Evolutionary conservation across 371 early-diverging fungal genomes (phyloP), one percentile per base, ranked within the genome.

Genomic region (Coemansia sp.): DNA sequence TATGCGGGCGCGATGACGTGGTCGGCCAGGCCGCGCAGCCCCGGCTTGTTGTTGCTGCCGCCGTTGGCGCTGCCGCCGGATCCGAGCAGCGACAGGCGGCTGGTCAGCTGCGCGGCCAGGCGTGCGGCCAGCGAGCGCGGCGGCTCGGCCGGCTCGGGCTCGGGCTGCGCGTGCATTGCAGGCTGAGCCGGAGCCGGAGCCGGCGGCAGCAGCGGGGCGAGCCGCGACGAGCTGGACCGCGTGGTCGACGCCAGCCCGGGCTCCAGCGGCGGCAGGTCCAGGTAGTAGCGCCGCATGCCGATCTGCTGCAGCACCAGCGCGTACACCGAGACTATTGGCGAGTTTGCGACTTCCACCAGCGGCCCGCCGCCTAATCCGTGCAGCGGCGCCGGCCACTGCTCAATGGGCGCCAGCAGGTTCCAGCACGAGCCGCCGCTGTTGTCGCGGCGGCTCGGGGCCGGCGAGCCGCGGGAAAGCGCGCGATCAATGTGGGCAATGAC

Each of bases 281-380:
- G 20, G 47, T 56, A 71, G 58, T 78, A 79, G n/a, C 68, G 63
- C n/a, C 73, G 72, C 65, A 67, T 52, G 16, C 68, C 41, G 42
- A 80, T 76, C 45, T 80, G 80, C 65, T 76, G 65, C 47, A 71
- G n/a, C 11, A 80, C 68, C 31, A 80, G 54, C 6, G 68, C 65
- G 52, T 80, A 80, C 6, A 80, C 69, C 0, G 80, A 80, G 1
- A 77, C 73, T 9, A 76, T 63, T 0, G 80, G 80, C 49, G 73
- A 80, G 59, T 80, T 80, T 20, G 70, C 53, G 14, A 76, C 75
- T 49, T 67, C 66, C 31, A 77, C 58, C 13, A 63, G n/a, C 14
- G 51, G 14, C 35, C 57, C 55, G 9, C 30, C n/a, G 56, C 53
- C 41, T 20, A 66, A 36, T 34, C 47, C 48, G 3, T 38, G 48